Base-by-base conservation (phyloP, 768 basidiomycete species). In the Suillus clintonianus region DNA sequence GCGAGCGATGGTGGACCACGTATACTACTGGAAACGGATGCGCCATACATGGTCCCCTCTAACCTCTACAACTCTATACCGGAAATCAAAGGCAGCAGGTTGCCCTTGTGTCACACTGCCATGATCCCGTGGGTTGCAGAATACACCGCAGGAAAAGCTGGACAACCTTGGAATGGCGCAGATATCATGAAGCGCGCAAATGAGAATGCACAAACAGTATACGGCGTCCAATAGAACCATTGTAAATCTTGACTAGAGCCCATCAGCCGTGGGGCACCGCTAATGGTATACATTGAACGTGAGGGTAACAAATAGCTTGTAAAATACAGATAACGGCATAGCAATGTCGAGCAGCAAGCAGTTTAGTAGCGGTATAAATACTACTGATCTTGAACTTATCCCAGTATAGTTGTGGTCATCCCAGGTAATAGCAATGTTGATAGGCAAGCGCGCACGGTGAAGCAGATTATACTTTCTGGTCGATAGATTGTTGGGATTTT, bases 51-150 rank as follows among this genome's bases (percentile, higher is more conserved):
- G 94, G 82, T 90, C 0, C 94, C 94, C 0, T 79, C 85, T 0
- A 94, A 90, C 63, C 72, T 95, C 19, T 92, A 92, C 69, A 72
- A 76, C 3, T 79, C 86, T 0, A 74, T 92, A 0, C 80, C 84
- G 1, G 67, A 66, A 7, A 61, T 81, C 61, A 86, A 86, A 67
- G 86, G 88, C 3, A 41, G 56, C 39, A 84, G 83, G 66, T 74
- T 94, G 0, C 89, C 93, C 0, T 71, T 94, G 9, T 91, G 83
- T 61, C 92, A 93, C 69, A 86, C 86, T 0, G 91, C 86, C 0
- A 93, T 94, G 90, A 84, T 95, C 1, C 92, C 93, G 0, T 94
- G 92, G 92, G 90, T 90, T 0, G 91, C 92, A 0, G 85, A 87
- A 67, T 94, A 89, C 69, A 85, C 92, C 0, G 87, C 89, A 4